Base-by-base conservation (phyloP, 2,329 filamentous ascomycete genomes). In the Pseudopithomyces chartarum region DNA sequence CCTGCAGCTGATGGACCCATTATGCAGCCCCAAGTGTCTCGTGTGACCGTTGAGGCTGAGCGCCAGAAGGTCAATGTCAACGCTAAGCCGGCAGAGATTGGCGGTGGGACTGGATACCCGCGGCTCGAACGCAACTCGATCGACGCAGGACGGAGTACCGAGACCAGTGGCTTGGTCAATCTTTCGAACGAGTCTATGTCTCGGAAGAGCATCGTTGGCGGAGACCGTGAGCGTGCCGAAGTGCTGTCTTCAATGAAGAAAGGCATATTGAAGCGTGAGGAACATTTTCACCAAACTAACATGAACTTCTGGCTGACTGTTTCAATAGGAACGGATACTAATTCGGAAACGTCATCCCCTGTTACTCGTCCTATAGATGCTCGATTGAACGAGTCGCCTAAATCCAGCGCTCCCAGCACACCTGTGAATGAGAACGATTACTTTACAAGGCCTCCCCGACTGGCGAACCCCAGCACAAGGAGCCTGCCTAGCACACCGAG, bases 11-110 rank as follows among this genome's bases (percentile, higher is more conserved):
- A 97, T 65, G 80, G 83, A 6, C 82, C 85, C 26, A 76, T 87
- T 1, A 82, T 85, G 17, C 77, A 91, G 69, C 87, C 85, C 6
- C 85, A 92, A 60, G 90, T 99, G 1, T 96, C 95, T 0, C 96
- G 97, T 87, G 90, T 99, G 50, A 98, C 91, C 8, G 92, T 95
- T 4, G 95, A 99, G 78, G 95, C 94, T 1, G 94, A 98, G 77
- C 85, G 92, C 51, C 91, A 96, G 65, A 88, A 82, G 59, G 88
- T 95, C 56, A 92, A 95, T 64, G 88, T 92, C 44, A 92, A 90
- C 56, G 81, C 84, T 1, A 84, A 91, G 59, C 86, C 88, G 1
- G 83, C 87, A 60, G 85, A 90, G 54, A 80, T 80, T 48, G 87
- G 86, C 43, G 90, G 90, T 22, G 90, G 87, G 40, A 93, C 90